phyloP scores from a whole-genome alignment of 495 filamentous ascomycete genomes.

The Xylaria venustula region DNA sequence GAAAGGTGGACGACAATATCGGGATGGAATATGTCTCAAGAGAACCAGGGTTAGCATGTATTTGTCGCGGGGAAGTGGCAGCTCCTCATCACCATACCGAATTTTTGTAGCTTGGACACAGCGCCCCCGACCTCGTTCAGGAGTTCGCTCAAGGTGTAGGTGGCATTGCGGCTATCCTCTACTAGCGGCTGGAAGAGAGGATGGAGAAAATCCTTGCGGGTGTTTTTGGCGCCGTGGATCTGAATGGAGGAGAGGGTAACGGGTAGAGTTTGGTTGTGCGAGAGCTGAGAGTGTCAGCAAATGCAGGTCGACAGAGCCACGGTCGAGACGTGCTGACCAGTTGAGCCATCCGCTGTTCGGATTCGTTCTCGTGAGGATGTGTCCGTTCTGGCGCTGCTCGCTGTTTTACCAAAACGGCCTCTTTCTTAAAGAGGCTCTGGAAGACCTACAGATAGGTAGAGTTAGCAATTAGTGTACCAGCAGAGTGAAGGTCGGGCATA shows the following conservation, averaged over 20 bases:
- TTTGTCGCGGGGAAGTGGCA: neutral
- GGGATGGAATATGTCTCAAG: conserved; percentile 78
- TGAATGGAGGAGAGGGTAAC: conserved; percentile 79
- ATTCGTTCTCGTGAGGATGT: conserved; percentile 20
- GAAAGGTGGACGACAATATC: conserved; percentile 80
- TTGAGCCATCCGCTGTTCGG: conserved; percentile 24
- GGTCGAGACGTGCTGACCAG: conserved; percentile 21
- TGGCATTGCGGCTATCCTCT: conserved; percentile 59
- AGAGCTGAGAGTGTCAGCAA: conserved; percentile 43
- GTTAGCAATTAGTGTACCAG: conserved; percentile 6
- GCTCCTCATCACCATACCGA: conserved; percentile 56
- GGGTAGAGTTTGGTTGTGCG: conserved; percentile 69
- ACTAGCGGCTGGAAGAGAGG: conserved; percentile 75
- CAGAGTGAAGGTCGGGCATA: neutral
- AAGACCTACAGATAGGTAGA: conserved; percentile 18
- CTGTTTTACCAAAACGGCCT: conserved; percentile 23
- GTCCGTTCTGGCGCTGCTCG: conserved; percentile 16
- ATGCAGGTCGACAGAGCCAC: neutral
- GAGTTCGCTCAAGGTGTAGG: conserved; percentile 75
- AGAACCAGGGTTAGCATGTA: conserved; percentile 9
- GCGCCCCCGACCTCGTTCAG: conserved; percentile 65
- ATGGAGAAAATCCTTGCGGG: conserved; percentile 75
- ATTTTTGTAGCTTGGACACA: conserved; percentile 71
- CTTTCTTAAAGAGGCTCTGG: conserved; percentile 27
- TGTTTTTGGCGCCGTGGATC: conserved; percentile 74